Base-by-base conservation (phyloP, 2,329 filamentous ascomycete genomes). In the Microsporum audouinii region DNA sequence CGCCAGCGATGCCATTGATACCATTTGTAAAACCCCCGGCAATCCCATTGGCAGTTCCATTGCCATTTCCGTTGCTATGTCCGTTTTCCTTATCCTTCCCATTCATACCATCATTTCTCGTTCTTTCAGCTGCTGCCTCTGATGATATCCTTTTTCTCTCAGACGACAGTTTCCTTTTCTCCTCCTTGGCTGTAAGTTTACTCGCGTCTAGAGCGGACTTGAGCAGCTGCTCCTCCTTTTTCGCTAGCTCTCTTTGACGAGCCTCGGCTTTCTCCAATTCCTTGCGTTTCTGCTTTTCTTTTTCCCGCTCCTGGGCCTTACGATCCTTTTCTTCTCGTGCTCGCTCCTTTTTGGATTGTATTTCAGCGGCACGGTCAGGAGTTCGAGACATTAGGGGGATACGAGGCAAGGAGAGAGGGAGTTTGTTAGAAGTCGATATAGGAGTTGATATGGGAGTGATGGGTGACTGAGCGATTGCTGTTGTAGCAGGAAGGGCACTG, bases 341-440 rank as follows among this genome's bases (percentile, higher is more conserved):
- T 49, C 75, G 74, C 64, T 88, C 88, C 74, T 86, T 91, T 79
- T 86, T 90, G 62, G 84, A 84, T 36, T 82, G 82, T 65, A 80
- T 80, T 36, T 55, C 49, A 10, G 55, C 39, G 17, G 39, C 29
- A 29, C 39, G 34, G 70, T 82, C 85, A 63, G 82, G 83, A 64
- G 86, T 85, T 69, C 59, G 62, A 34, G 62, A 62, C 38, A 61
- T 61, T 5, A 64, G 57, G 3, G 72, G 70, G n/a, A 70, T 68
- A 34, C 71, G 65, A 14, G 72, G 70, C 14, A 72, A 70, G 17
- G 49, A 55, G 23, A 55, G 34, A n/a, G 49, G 49, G 5, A 55
- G 49, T 55, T 36, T 55, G 49, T 38, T 55, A 7, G 27, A 29
- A 5, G 41, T 17, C 3, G 45, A 49, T 33, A 23, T 23, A 23